Evolutionary conservation across 2,329 filamentous ascomycete species (phyloP).

Genomic region (Penicillium sclerotiorum): DNA sequence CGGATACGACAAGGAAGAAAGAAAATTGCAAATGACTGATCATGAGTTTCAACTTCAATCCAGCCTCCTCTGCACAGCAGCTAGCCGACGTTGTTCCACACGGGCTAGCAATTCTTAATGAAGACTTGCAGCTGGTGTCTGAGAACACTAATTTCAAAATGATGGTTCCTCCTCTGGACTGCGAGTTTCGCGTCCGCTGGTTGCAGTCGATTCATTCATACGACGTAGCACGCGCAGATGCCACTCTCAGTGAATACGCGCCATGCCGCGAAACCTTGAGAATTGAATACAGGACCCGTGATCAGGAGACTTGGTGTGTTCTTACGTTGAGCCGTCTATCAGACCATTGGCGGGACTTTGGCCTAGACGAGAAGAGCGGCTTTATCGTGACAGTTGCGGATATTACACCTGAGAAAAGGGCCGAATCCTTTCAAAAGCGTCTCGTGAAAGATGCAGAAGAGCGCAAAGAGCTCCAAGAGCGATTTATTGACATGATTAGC

Average conservation of each 20-base stretch:
- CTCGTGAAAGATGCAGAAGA: slow-evolving; percentile 80
- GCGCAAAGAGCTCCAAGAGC: slow-evolving; percentile 76
- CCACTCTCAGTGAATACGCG: slow-evolving; percentile 12
- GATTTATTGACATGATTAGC: slow-evolving; percentile 74
- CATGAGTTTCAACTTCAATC: not conserved
- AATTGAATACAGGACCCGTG: slow-evolving; percentile 27
- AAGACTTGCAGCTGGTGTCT: slow-evolving; percentile 21
- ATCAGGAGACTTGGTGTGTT: slow-evolving; percentile 22
- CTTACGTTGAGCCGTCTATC: slow-evolving; percentile 20
- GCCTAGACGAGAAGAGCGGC: slow-evolving; percentile 8
- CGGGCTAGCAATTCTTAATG: slow-evolving; percentile 26
- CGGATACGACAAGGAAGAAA: too few relatives aligned
- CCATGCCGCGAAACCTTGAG: slow-evolving; percentile 11
- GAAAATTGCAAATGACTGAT: too few relatives aligned
- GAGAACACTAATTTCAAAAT: slow-evolving; percentile 25
- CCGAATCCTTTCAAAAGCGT: slow-evolving; percentile 76
- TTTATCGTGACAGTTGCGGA: slow-evolving; percentile 65
- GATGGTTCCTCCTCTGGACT: slow-evolving; percentile 9
- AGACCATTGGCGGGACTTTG: slow-evolving; percentile 13
- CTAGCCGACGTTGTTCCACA: slow-evolving; percentile 30
- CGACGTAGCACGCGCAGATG: slow-evolving; percentile 19
- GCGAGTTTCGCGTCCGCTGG: slow-evolving; percentile 18
- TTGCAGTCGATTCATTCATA: slow-evolving; percentile 22
- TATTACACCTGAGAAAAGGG: slow-evolving; percentile 83
- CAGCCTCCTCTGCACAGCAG: slow-evolving; percentile 21